Percentiles rank a stretch among this genome's conserved stretches.
Conservation (phyloP, 495 filamentous ascomycete species). For the Penicillium psychrofluorescens region DNA sequence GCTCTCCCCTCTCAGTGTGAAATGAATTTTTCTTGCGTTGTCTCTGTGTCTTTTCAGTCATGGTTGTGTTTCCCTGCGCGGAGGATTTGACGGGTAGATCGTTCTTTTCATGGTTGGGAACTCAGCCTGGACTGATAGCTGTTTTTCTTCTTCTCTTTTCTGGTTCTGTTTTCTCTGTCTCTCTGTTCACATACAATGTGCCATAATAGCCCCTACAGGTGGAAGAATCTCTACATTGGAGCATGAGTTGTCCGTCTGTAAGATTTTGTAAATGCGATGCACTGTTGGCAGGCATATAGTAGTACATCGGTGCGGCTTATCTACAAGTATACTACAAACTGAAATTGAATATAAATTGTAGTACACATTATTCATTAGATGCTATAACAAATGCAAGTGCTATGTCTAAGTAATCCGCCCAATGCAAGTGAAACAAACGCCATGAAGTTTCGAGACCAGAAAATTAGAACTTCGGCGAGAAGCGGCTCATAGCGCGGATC, state of each 20-base stretch:
- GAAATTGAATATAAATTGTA: background rate
- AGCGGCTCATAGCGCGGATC: constrained; percentile 49
- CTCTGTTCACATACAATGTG: constrained; percentile 19
- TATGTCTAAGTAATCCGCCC: background rate
- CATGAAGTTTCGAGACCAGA: background rate
- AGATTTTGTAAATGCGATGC: no score
- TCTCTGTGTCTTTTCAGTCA: constrained; percentile 8
- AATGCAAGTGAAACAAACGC: no score
- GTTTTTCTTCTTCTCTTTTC: constrained; percentile 1
- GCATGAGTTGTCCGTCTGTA: background rate
- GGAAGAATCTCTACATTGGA: constrained; percentile 13
- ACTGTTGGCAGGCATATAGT: no score
- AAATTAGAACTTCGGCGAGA: constrained; percentile 34
- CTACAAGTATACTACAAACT: no score
- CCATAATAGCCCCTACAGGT: constrained; percentile 21
- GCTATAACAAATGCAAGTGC: background rate
- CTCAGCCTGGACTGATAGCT: constrained; percentile 7
- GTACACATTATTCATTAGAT: constrained; percentile 4
- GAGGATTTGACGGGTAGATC: no score
- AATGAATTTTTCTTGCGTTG: constrained; percentile 9
- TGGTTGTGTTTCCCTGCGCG: no score
- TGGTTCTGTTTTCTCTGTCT: constrained; percentile 6
- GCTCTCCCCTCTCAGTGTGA: constrained; percentile 10
- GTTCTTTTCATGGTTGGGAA: no score
- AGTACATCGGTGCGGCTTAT: no score